These are phyloP conservation scores for Pichia californica DNA, from an alignment of 805 yeast genomes.

Conservation along the genomic window DNA sequence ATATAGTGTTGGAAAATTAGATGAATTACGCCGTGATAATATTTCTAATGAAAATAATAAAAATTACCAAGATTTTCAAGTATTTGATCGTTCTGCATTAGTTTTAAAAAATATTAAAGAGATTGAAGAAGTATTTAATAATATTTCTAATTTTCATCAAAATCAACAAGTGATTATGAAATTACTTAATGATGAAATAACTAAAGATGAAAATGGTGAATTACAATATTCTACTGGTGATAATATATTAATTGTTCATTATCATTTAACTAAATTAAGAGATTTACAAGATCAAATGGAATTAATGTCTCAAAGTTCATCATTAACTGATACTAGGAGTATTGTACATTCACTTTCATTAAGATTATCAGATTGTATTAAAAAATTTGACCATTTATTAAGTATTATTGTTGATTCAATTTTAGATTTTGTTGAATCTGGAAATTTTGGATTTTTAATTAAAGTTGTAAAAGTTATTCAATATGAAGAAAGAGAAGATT, in stretches of 20 bases:
- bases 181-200: conserved; percentile 37
- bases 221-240: conserved; percentile 34
- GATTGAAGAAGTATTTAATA: conserved; percentile 58
- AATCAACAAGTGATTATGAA: conserved; percentile 44
- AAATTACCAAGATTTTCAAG: conserved; percentile 57
- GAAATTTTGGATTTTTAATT: conserved; percentile 60
- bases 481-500: conserved; percentile 73
- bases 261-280: conserved; percentile 58
- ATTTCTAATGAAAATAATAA: conserved; percentile 34
- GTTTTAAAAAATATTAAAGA: conserved; percentile 68
- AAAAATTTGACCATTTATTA: conserved; percentile 58
- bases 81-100: conserved; percentile 59
- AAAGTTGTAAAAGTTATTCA: conserved; percentile 74
- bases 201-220: conserved; percentile 16
- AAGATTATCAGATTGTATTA: conserved; percentile 42
- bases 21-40: conserved; percentile 37
- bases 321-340: conserved; percentile 54
- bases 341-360: conserved; percentile 53
- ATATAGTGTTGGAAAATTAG: conserved; percentile 27
- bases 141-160: conserved; percentile 49
- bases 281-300: conserved; percentile 74
- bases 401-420: conserved; percentile 59
- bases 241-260: conserved; percentile 62
- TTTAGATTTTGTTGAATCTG: conserved; percentile 60
- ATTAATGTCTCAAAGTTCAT: conserved; percentile 37